Evolutionary conservation across 164 flowering plant genomes (phyloP), one percentile per base, ranked within the genome.

Genomic region (Dillenia turbinata): DNA sequence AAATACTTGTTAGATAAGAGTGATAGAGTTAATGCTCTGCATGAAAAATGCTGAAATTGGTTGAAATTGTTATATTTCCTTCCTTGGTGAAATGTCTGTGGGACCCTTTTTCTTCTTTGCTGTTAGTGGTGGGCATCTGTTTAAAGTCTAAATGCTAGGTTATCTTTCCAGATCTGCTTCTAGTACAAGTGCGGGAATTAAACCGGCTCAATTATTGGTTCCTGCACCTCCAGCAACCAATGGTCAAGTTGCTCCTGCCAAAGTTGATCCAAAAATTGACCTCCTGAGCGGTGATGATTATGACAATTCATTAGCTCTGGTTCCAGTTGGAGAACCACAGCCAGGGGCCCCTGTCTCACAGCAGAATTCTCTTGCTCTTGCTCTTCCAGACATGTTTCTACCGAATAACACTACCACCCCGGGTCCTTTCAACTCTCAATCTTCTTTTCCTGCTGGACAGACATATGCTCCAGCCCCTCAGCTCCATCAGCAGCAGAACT

Each of bases 281-380:
- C 88, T 95, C 62, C 83, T 91, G 48, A 88, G 99, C 61, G 96
- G 96, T 57, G 98, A 88, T 66, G 88, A 81, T 73, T 86, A 77
- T 66, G 82, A 79, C 4, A 76, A 66, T 75, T 66, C 85, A 12
- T 64, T 89, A 61, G 97, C 97, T 55, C 83, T 94, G 66, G 97
- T 94, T 77, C 88, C 99, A 47, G 74, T 83, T 19, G 81, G 79
- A 43, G 81, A 76, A 57, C 77, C 83, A 19, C 86, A 83, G 62
- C 69, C 90, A 43, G 45, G 76, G 10, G 73, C 71, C 69, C 77
- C 91, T 52, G 60, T 62, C 17, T 70, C 86, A 16, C 77, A 87
- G 72, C 77, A 82, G 44, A 85, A 85, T 65, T 81, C 84, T 49
- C 83, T 93, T 33, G 92, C 83, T 62, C 96, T 87, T 33, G 92